Base-by-base conservation (phyloP, 1,139 yeast species). In the Diutina rugosa region DNA sequence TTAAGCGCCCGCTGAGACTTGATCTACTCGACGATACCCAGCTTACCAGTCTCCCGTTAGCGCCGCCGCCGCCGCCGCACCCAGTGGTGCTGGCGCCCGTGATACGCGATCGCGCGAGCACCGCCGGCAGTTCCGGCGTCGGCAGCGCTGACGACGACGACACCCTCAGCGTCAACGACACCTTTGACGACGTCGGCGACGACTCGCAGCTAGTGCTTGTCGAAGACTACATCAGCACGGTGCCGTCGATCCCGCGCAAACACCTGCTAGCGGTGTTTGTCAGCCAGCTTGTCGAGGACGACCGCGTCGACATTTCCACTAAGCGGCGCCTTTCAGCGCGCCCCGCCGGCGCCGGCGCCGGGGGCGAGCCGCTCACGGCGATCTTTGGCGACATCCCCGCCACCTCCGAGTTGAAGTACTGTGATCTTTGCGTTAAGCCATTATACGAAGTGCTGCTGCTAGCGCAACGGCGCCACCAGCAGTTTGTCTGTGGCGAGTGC, bases 351-450 rank as follows among this genome's bases (percentile, higher is more conserved):
- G 35, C n/a, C 35, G 38, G n/a, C 32, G 16, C 29, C 26, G 51
- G 51, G 35, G 32, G 12, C 32, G 76, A 72, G 53, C 67, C 74
- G 58, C 61, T 73, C 47, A 75, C 74, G 60, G 73, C 71, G 55
- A 71, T 76, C 18, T 74, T 74, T 61, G 78, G 79, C 28, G 66
- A 68, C 55, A 66, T 74, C 35, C 78, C 78, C 0, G 78, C 78
- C 7, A 61, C 72, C 10, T 73, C 72, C 55, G 62, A 69, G 35
- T 65, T 84, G 57, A 81, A 80, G 61, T 74, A 80, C 63, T 85
- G 90, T 64, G 82, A 83, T 29, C 70, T 84, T 14, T 85, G 90
- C 65, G 87, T 84, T 54, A 80, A 77, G 57, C 87, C 89, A 7
- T 65, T 85, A 28, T 85, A 84, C 64, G 90, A 84, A 59, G 69